Conservation (phyloP, 306 rosid species). For the Hylodesmum podocarpum region DNA sequence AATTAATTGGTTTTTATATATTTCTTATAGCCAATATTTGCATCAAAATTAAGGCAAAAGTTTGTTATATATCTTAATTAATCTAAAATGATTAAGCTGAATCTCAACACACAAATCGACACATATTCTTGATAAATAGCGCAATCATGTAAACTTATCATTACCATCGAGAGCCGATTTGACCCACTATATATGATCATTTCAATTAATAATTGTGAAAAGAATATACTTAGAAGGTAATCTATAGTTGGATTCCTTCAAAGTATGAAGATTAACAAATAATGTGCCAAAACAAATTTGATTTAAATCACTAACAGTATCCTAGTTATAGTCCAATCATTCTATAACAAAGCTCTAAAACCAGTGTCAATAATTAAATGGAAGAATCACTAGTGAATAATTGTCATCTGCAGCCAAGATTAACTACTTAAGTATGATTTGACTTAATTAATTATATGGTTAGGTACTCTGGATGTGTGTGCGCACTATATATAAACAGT, state of each 20-base stretch:
- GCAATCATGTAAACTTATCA: background rate
- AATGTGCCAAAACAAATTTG: background rate
- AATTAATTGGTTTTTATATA: background rate
- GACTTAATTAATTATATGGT: slow-evolving; percentile 3
- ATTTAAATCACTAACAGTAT: background rate
- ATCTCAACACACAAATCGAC: background rate
- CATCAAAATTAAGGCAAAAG: background rate
- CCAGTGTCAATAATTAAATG: background rate
- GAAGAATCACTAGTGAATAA: background rate
- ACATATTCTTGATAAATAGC: background rate
- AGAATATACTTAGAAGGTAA: background rate
- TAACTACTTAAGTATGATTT: slow-evolving; percentile 27
- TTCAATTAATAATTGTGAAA: background rate
- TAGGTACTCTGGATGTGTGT: slow-evolving; percentile 4
- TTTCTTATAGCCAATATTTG: background rate
- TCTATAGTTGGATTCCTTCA: slow-evolving; percentile 1
- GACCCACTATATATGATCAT: background rate
- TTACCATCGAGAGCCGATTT: background rate
- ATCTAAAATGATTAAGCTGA: background rate
- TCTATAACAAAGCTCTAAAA: background rate
- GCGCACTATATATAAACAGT: background rate
- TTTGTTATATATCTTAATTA: background rate
- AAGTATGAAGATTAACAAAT: background rate
- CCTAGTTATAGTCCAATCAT: background rate
- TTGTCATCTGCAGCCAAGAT: slow-evolving; percentile 15